These are phyloP conservation scores for Margaritispora aquatica DNA, from an alignment of 495 filamentous ascomycete species.

Conservation along the genomic window DNA sequence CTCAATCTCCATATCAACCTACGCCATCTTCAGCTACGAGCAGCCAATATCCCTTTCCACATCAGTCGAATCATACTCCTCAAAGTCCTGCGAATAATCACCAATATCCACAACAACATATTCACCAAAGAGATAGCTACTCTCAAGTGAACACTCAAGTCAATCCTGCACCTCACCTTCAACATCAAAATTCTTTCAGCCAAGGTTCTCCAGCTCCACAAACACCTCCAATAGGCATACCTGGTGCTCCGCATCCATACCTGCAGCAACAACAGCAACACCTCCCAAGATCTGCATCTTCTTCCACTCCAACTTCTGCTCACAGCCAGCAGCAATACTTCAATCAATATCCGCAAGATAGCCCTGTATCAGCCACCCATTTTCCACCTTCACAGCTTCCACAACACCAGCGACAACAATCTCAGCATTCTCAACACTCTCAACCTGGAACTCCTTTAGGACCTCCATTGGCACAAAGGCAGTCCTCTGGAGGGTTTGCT, in stretches of 20 bases:
- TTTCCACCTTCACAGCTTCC: constrained; percentile 34
- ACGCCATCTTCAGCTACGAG: constrained; percentile 22
- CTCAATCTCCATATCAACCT: constrained; percentile 47
- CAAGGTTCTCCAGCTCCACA: constrained; percentile 38
- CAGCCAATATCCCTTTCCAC: constrained; percentile 52
- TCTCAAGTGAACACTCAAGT: constrained; percentile 27
- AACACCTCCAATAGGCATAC: constrained; percentile 41
- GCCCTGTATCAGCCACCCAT: constrained; percentile 42
- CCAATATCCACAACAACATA: constrained; percentile 19
- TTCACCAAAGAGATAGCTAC: constrained; percentile 34
- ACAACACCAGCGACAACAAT: constrained; percentile 35
- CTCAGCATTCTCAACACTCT: constrained; percentile 45
- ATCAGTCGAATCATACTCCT: constrained; percentile 28
- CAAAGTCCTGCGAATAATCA: constrained; percentile 39
- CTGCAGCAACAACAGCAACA: constrained; percentile 39
- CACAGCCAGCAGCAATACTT: constrained; percentile 46
- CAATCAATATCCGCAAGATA: constrained; percentile 44
- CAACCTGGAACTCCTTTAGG: constrained; percentile 52
- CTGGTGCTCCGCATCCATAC: constrained; percentile 33
- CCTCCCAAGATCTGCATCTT: constrained; percentile 45
- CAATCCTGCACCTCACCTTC: constrained; percentile 32
- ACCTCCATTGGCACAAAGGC: constrained; percentile 38
- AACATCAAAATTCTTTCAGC: constrained; percentile 27
- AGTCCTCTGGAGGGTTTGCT: constrained; percentile 31
- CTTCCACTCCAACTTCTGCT: constrained; percentile 48